Base-by-base conservation (phyloP, 2,329 filamentous ascomycete species). In the Phyllosticta capitalensis region DNA sequence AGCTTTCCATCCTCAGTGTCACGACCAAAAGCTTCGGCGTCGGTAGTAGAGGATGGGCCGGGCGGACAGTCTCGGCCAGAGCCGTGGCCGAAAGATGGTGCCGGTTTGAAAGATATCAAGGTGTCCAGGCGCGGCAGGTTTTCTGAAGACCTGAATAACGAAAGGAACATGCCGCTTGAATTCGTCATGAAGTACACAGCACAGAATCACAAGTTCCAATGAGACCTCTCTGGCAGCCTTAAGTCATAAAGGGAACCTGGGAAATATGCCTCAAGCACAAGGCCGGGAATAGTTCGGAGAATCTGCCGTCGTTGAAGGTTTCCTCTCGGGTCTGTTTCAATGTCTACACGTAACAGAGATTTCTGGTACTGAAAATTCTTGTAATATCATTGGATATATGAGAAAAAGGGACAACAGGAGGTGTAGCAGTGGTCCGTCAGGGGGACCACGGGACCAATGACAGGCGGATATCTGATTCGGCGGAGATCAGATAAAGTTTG, bases 1-100 rank as follows among this genome's bases (percentile, higher is more conserved):
- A 77, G 50, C 68, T 79, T 2, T 72, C 76, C 1, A 78, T 80
- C 30, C 63, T 79, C 56, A 79, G 79, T 60, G 71, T 76, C 48
- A 77, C 77, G 3, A 75, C 74, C 22, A 77, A 67, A 48, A 68
- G 66, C 30, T 73, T 72, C 61, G 71, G 69, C 45, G 66, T 68
- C n/a, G 67, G 65, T 17, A 70, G 76, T 38, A 67, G 72, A 59
- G 71, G 73, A 9, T 78, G 76, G 76, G 76, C 75, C n/a, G 77
- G 78, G 5, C 71, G 78, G n/a, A 79, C 74, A 4, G 73, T 79
- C 48, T 74, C 69, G 57, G 67, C 72, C 5, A 72, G 71, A 60
- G 67, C 66, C n/a, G 68, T 79, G 28, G 76, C 74, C 20, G 71
- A 67, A 55, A 71, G 76, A 55, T 80, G 77, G 77, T 79, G 74